Evolutionary conservation across 768 basidiomycete genomes (phyloP), one percentile per base, ranked within the genome.

Genomic region (Lactarius tabidus): DNA sequence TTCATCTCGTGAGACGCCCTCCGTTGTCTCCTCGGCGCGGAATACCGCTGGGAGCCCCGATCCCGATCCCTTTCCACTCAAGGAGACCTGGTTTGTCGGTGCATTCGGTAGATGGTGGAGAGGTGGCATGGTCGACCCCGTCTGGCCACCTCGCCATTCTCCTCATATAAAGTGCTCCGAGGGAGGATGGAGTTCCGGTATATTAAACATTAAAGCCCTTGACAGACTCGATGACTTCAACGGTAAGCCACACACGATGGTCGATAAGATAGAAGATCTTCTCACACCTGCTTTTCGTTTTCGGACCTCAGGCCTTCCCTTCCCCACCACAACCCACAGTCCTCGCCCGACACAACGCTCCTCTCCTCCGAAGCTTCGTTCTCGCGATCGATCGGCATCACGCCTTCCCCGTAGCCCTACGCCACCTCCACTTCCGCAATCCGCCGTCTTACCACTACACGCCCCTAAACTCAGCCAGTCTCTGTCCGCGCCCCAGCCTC

Each of bases 41-140:
- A 54, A 31, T 57, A 38, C 63, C 36, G n/a, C 58, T 28, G 43
- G 56, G 28, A 14, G 56, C 20, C 41, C 67, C 57, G 75, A 81
- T 73, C 73, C 77, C 35, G 82, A 85, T 70, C 76, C 74, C 63
- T 79, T 82, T 68, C 80, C 85, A 69, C 78, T 87, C 64, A 82
- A 85, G 33, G 90, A 95, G 75, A 85, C 89, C 39, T 93, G 93
- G 90, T 96, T 91, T 75, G 80, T 96, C 66, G 94, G 94, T 35
- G 88, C 88, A 14, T 95, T 95, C 76, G 94, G 94, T 1, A 85
- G 83, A 67, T 96, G 94, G 94, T 95, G 91, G 89, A 80, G 88
- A 55, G 92, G 89, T 53, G 91, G 91, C 45, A 77, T 84, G n/a
- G 79, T 93, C 63, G 88, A 91, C 68, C 81, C 85, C n/a, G 90